Conservation (phyloP, 1,284 basidiomycete genomes). For the Boletus sp. region DNA sequence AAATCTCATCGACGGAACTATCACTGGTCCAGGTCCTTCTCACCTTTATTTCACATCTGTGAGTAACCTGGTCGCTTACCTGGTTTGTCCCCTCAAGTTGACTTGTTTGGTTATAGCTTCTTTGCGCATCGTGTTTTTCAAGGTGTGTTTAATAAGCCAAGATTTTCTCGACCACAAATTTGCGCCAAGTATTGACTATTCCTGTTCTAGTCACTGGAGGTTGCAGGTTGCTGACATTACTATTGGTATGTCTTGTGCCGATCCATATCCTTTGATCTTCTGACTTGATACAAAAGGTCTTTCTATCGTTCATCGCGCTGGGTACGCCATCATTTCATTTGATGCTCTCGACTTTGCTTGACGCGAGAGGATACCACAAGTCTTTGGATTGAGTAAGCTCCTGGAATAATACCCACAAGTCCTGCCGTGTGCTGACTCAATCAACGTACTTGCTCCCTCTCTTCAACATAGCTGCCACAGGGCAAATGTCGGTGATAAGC, state of each 20-base stretch:
- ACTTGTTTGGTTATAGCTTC: conserved; percentile 27
- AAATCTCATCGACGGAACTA: not conserved
- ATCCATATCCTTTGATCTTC: not conserved
- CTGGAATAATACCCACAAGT: not conserved
- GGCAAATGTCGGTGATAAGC: conserved; percentile 27
- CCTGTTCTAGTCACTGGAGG: conserved; percentile 20
- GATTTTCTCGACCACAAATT: not conserved
- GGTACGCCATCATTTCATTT: conserved; percentile 14
- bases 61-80: conserved; percentile 8
- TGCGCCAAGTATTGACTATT: not conserved
- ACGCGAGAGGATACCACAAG: conserved; percentile 21
- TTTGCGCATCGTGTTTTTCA: conserved; percentile 36
- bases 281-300: conserved; percentile 17
- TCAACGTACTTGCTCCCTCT: not conserved
- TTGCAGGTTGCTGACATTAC: conserved; percentile 11
- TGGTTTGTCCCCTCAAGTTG: not conserved
- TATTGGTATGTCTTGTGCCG: conserved; percentile 18
- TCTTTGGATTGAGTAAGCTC: conserved; percentile 34
- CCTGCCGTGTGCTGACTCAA: not conserved
- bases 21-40: conserved; percentile 27
- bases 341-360: conserved; percentile 1
- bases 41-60: conserved; percentile 37
- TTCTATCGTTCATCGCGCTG: conserved; percentile 21
- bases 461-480: conserved; percentile 19
- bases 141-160: conserved; percentile 17